Evolutionary conservation across 2,329 filamentous ascomycete species (phyloP), one percentile per base, ranked within the genome.

Genomic region (Stachybotrys chlorohalonatus): DNA sequence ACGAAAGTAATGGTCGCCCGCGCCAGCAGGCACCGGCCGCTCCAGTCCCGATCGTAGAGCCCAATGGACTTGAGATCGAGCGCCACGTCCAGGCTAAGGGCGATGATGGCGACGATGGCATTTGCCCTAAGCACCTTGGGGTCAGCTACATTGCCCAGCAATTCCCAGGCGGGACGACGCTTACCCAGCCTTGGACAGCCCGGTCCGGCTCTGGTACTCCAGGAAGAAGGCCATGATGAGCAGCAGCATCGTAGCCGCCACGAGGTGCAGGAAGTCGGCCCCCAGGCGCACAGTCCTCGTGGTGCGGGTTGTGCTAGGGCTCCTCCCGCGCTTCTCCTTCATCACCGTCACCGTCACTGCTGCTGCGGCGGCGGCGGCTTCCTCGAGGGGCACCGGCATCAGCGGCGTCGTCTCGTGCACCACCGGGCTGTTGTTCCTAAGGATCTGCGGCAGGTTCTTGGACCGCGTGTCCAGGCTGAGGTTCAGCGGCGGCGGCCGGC

Each of bases 41-140:
- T 61, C 64, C 69, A 70, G 8, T 62, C 61, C 45, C 56, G 62
- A 52, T 67, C 62, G 47, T 64, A 59, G 49, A 66, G 61, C 13
- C 64, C 60, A 31, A 74, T 66, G 30, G 67, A 66, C 54, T 65
- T 58, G 47, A 70, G 57, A 57, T 73, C 71, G 53, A 75, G 64
- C 16, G 66, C 53, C n/a, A 67, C 60, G 56, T 75, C 72, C 31
- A 64, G 46, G 31, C 55, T 56, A 7, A 73, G 62, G n/a, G 71
- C 55, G 7, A 59, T 52, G 7, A 71, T 59, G 11, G 73, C 60
- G 8, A 65, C 56, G 7, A 68, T 55, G 17, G 68, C 69, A 16
- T n/a, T 17, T 6, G 50, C 31, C n/a, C 50, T 52, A 6, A 6
- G 36, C 9, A 42, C 8, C 36, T 42, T 13, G 36, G 36, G 36